Evolutionary conservation across 2,329 filamentous ascomycete genomes (phyloP).

Genomic region (Orbilia oligospora): DNA sequence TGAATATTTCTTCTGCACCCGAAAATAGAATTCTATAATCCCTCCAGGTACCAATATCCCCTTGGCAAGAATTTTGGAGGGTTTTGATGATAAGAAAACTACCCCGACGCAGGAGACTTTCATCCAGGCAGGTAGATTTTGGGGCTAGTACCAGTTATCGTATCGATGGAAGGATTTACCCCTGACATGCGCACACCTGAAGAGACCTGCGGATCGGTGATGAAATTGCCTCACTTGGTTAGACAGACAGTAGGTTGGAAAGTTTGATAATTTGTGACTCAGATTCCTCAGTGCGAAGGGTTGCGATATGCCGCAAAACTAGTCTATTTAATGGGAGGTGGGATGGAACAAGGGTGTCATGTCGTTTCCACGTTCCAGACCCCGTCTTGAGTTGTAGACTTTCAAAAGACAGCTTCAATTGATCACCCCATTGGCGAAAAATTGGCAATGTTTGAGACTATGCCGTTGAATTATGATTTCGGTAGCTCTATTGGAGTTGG

Average conservation of each 20-base stretch:
- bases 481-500: not conserved
- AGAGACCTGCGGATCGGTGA: constrained; percentile 12
- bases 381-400: constrained; percentile 6
- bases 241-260: not conserved
- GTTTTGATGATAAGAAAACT: not conserved
- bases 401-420: not conserved
- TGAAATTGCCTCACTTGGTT: constrained; percentile 16
- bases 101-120: not conserved
- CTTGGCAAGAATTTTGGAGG: not conserved
- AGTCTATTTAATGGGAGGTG: not conserved
- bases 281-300: constrained; percentile 6
- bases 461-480: not conserved
- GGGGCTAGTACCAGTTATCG: not conserved
- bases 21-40: constrained; percentile 18
- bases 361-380: constrained; percentile 32
- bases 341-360: not conserved
- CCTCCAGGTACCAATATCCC: not conserved
- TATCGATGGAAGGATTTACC: constrained; percentile 1
- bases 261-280: constrained; percentile 21
- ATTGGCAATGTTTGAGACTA: not conserved
- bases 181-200: constrained; percentile 1
- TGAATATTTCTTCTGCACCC: not conserved
- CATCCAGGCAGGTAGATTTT: not conserved
- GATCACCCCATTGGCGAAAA: not conserved
- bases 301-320: not conserved